Evolutionary conservation across 2,329 filamentous ascomycete genomes (phyloP), one percentile per base, ranked within the genome.

Genomic region (Fusarium bulbicola): DNA sequence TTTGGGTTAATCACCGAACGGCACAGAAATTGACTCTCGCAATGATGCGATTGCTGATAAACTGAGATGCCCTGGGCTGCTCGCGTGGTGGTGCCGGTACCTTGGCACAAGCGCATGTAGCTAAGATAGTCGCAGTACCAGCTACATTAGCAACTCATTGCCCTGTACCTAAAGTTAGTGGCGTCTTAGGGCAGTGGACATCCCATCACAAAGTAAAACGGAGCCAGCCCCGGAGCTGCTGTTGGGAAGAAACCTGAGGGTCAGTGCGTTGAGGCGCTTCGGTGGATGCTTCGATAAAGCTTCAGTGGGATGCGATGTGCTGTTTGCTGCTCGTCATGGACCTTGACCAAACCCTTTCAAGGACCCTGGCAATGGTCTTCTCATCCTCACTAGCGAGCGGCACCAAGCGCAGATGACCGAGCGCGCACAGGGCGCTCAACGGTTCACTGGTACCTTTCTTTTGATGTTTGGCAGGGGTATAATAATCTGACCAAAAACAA

Each of bases 401-500:
- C 75, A 68, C 76, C 76, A 75, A 75, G 76, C 74, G 76, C 76
- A 78, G 70, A 78, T 78, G 76, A 78, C 76, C 76, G 76, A 78
- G 72, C 70, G 73, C 75, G 76, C 76, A 78, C 76, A 75, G 76
- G 68, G 68, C 76, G 73, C 68, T 57, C 52, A 63, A 52, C 47
- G 74, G 75, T 63, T 68, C 72, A 52, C 66, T 60, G 24, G 40
- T 58, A 36, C 42, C 68, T 65, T 66, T 52, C 37, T 43, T 46
- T 60, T 67, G 68, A 53, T 45, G 53, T 63, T 53, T 46, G 43
- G 59, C 68, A 66, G 53, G 61, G 64, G 43, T 54, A 43, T n/a
- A 61, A 58, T 46, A 64, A 53, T 61, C 52, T 58, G 66, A 49
- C 57, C 54, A 58, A 68, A 46, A 70, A 39, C 32, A 37, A 42